Base-by-base conservation (phyloP, 805 yeast genomes). In the Kregervanrija delftensis region DNA sequence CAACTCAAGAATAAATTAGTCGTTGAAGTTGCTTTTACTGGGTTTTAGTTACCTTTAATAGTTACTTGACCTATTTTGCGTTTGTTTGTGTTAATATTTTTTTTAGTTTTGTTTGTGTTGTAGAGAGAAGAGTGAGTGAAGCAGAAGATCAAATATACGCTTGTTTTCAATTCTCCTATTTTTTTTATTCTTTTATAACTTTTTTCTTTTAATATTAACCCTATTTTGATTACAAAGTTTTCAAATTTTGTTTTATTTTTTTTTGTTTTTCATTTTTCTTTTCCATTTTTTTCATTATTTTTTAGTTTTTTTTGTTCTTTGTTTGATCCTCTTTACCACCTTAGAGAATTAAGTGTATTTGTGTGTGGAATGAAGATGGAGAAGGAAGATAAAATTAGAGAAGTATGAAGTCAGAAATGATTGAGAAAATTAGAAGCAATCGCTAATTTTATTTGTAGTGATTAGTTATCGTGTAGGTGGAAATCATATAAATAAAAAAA, bases 1-100 rank as follows among this genome's bases (percentile, higher is more conserved):
- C 58, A 38, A 13, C 35, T 16, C 35, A 53, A 47, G 41, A 42
- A 37, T 22, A 22, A 22, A 5, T 22, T 22, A 22, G 28, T 22
- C 28, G 28, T 22, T 22, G 28, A 22, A 22, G 28, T 22, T 22
- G 28, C 28, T 22, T 22, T 22, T 22, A 22, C 28, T 22, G 28
- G 28, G 28, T 22, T 22, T 22, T 22, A 22, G 28, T 22, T 22
- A 2, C 28, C 28, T 5, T 22, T 22, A 22, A 22, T 22, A 31
- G n/a, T 36, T 16, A 30, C 31, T 43, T 43, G 31, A 16, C 30
- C 32, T 43, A 17, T 30, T 22, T 37, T 37, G 37, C n/a, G 35
- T 35, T 40, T 37, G 36, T 30, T 30, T 37, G 35, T 38, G 40
- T 40, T 30, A 39, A 37, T 36, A n/a, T 17, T 42, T 34, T 38